Evolutionary conservation across 805 yeast species (phyloP).

Genomic region (Candida argentea): DNA sequence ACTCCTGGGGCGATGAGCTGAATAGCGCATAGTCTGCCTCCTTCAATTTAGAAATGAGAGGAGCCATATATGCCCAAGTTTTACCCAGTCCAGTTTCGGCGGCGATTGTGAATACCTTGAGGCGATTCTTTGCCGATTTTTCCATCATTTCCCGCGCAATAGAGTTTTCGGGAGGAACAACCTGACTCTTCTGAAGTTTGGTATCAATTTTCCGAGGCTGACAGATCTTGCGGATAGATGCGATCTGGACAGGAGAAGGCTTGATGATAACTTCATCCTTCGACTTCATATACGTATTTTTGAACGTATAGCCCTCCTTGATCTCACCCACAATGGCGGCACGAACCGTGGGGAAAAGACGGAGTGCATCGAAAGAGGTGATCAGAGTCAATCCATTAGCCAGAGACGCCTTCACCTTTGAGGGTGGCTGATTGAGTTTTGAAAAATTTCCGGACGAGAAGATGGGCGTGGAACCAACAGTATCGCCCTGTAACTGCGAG

Average conservation of each 20-base stretch:
- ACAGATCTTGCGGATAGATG: slow-evolving; percentile 52
- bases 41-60: slow-evolving; percentile 58
- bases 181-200: slow-evolving; percentile 13
- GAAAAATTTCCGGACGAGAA: slow-evolving; percentile 13
- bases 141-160: slow-evolving; percentile 17
- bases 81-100: slow-evolving; percentile 98
- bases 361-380: slow-evolving; percentile 53
- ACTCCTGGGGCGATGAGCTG: slow-evolving; percentile 9
- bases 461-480: too few species aligned
- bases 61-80: slow-evolving; percentile 83
- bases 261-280: slow-evolving; percentile 26
- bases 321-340: slow-evolving; percentile 48
- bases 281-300: slow-evolving; percentile 20
- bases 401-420: slow-evolving; percentile 5
- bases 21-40: slow-evolving; percentile 37
- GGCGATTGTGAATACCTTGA: slow-evolving; percentile 68
- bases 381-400: slow-evolving; percentile 33
- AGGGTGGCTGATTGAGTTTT: slow-evolving; percentile 10
- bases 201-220: slow-evolving; percentile 26
- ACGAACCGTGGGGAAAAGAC: slow-evolving; percentile 59
- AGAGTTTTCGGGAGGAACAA: slow-evolving; percentile 10
- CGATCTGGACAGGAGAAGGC: slow-evolving; percentile 78
- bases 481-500: too few species aligned
- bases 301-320: slow-evolving; percentile 22
- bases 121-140: slow-evolving; percentile 19